Evolutionary conservation across 2,329 filamentous ascomycete genomes (phyloP), one percentile per base, ranked within the genome.

Genomic region (Colletotrichum paranaense): DNA sequence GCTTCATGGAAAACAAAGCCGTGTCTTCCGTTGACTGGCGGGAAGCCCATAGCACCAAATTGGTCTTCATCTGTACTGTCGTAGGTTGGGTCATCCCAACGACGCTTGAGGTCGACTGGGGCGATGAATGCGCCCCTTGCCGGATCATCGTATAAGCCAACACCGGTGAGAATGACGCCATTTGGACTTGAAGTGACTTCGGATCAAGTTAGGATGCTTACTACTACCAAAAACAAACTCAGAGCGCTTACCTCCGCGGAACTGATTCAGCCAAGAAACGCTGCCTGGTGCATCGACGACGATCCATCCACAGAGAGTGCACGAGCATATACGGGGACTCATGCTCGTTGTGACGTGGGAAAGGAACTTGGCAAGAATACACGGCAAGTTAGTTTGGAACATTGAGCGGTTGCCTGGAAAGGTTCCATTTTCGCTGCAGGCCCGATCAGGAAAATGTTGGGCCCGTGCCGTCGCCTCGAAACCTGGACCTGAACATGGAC

Each of bases 201-300:
- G 19, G 3, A n/a, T 8, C 6, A 46, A 1, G 0, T 46, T 3
- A 46, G 42, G 0, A 19, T 46, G 42, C 42, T 42, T 42, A 0
- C 0, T 19, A 19, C 42, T 8, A 16, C 38, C 42, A 0, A 46
- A 4, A 19, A 46, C 19, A 46, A 9, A 12, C 32, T 0, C 0
- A n/a, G 42, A 19, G 16, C 42, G 0, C 42, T 9, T 8, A n/a
- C 42, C 16, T 19, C 42, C 42, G 2, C 42, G 42, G 19, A n/a
- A 46, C 3, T 46, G 42, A 46, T 46, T 46, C 42, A 46, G 2
- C 42, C 42, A 46, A 19, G 42, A 46, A n/a, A 46, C 19, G 8
- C 19, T 46, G 42, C 19, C 42, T n/a, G 42, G 42, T 46, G 42
- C 42, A 46, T 46, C 42, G 19, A 46, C 42, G 16, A 46, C 42